A percentile compares a stretch with the other conserved stretches of the same genome.
Evolutionary conservation across 2,329 filamentous ascomycete genomes (phyloP).

Genomic region (Xylaria sp.): DNA sequence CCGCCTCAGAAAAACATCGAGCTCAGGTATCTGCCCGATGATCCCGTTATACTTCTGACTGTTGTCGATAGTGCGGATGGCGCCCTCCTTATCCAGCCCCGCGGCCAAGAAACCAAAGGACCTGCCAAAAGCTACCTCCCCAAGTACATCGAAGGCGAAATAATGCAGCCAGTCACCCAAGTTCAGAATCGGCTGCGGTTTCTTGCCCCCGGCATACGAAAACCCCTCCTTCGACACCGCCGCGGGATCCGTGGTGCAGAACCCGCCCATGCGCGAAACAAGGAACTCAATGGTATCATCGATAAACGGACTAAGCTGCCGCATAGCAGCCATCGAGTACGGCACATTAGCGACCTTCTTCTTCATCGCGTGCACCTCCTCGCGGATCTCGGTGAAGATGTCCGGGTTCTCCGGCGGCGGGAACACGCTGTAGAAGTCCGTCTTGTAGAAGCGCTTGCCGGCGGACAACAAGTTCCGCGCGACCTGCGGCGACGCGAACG

Average conservation of each 20-base stretch:
- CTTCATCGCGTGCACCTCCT: constrained; percentile 65
- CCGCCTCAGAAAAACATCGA: constrained; percentile 59
- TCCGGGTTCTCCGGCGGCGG: constrained; percentile 67
- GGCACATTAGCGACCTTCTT: constrained; percentile 64
- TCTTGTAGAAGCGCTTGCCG: constrained; percentile 65
- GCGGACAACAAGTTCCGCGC: constrained; percentile 59
- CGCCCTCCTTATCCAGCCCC: constrained; percentile 61
- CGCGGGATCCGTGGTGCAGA: constrained; percentile 46
- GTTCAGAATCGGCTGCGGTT: constrained; percentile 51
- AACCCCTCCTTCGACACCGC: constrained; percentile 12
- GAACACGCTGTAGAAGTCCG: constrained; percentile 64
- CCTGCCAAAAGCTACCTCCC: constrained; percentile 62
- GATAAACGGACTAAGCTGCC: constrained; percentile 62
- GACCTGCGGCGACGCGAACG: constrained; percentile 58
- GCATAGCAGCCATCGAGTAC: constrained; percentile 65
- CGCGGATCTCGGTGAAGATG: constrained; percentile 67
- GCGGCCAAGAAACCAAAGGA: constrained; percentile 64
- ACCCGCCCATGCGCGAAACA: constrained; percentile 55
- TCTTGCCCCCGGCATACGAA: constrained; percentile 17
- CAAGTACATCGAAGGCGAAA: constrained; percentile 62
- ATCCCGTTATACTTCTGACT: constrained; percentile 65
- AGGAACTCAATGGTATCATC: constrained; percentile 63
- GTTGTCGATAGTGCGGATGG: constrained; percentile 64
- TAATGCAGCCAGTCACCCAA: constrained; percentile 60
- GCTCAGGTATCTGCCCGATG: constrained; percentile 62